Conservation (phyloP, 345 rosid genomes). For the Erysimum cheiranthoides region DNA sequence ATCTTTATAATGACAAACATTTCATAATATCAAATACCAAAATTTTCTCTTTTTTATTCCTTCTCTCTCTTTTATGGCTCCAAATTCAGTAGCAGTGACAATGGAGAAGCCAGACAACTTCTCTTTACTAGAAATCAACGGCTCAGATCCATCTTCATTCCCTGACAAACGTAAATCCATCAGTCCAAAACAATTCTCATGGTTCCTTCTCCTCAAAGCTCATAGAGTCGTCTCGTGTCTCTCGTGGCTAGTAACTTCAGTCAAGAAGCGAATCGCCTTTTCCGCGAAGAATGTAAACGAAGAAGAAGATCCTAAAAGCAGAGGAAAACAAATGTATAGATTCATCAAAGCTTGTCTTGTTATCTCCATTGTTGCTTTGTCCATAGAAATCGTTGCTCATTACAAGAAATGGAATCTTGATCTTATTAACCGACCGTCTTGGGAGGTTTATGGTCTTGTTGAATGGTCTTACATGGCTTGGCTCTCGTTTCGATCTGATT, state of each 20-base stretch:
- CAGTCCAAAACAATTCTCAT: slow-evolving; percentile 77
- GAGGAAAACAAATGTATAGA: slow-evolving; percentile 68
- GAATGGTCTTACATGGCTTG: slow-evolving; percentile 84
- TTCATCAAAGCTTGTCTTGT: slow-evolving; percentile 72
- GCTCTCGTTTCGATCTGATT: slow-evolving; percentile 73
- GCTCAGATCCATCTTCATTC: slow-evolving; percentile 60
- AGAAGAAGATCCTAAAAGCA: slow-evolving; percentile 70
- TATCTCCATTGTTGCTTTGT: slow-evolving; percentile 65
- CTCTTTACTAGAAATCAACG: slow-evolving; percentile 64
- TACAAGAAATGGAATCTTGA: slow-evolving; percentile 75
- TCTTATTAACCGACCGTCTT: slow-evolving; percentile 56
- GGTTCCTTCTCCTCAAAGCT: slow-evolving; percentile 77
- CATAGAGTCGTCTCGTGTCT: slow-evolving; percentile 63
- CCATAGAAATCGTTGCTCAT: slow-evolving; percentile 71
- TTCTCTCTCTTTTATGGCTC: slow-evolving; percentile 61
- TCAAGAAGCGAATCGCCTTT: slow-evolving; percentile 64
- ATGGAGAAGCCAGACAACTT: slow-evolving; percentile 77
- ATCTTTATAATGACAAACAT: slow-evolving; percentile 39
- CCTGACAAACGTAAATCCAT: slow-evolving; percentile 73
- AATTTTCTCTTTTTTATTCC: background rate
- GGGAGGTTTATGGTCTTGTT: slow-evolving; percentile 74
- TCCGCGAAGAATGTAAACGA: slow-evolving; percentile 45
- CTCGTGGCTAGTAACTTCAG: slow-evolving; percentile 60
- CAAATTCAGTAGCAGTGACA: slow-evolving; percentile 76
- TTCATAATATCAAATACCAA: slow-evolving; percentile 26